Base-by-base conservation (phyloP, 768 basidiomycete species). In the Pulveroboletus sp. region DNA sequence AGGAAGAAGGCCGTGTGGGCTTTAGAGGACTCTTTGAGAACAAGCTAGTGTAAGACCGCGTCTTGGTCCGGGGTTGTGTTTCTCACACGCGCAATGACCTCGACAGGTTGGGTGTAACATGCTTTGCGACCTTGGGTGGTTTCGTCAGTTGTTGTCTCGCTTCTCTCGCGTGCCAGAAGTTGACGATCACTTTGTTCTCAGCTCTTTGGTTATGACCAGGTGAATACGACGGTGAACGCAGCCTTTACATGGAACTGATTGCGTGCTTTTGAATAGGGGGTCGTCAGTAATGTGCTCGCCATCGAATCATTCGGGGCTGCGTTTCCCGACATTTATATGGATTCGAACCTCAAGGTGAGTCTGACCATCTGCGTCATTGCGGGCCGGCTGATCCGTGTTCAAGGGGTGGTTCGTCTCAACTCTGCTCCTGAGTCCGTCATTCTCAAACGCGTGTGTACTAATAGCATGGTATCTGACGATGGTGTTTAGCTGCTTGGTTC, bases 171-270 rank as follows among this genome's bases (percentile, higher is more conserved):
- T 47, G n/a, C 24, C 7, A 1, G 42, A 32, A 10, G 36, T 19
- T 55, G 42, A 54, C 42, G 42, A 6, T 32, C 11, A 2, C 12
- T 35, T 39, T 33, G 29, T 23, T 25, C 38, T 27, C 27, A 68
- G 65, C 58, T 67, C 29, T 67, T 68, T 42, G 65, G 65, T 12
- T 67, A 68, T 43, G 67, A 62, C 31, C 67, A 66, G 51, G 64
- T 63, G 41, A 6, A 23, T 29, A 19, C 3, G 17, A 6, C 14
- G 27, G 25, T 5, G 34, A 27, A n/a, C 8, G 14, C 10, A 27
- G 25, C 31, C 40, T 11, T 17, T 20, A 7, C 3, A n/a, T 25
- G 8, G 17, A 24, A 13, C 43, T 53, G 14, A 57, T 39, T 20
- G 14, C 2, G 2, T 46, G 9, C 31, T 7, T 31, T 17, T 35